phyloP scores from a whole-genome alignment of 179 eudicot genomes.

The Spinacia oleracea region DNA sequence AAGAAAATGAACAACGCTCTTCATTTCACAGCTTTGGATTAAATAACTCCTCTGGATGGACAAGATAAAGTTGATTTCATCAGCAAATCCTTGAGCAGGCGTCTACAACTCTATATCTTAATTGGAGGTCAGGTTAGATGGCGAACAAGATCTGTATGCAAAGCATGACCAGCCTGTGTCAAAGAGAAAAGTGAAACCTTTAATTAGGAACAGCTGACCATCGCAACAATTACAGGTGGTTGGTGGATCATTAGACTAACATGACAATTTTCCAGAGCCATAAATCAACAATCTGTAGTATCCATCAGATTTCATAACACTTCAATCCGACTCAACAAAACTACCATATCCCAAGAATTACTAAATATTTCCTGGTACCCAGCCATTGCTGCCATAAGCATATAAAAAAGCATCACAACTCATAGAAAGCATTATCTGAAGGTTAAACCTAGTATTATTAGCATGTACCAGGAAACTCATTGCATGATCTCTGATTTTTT shows the following conservation, averaged over 20 bases:
- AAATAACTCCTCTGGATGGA: not conserved
- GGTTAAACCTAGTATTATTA: too few relatives aligned
- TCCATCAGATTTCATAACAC: too few relatives aligned
- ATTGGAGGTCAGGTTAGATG: slow-evolving; percentile 23
- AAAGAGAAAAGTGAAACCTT: slow-evolving; percentile 12
- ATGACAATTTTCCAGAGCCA: too few relatives aligned
- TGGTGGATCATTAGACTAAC: too few relatives aligned
- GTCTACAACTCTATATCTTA: not conserved
- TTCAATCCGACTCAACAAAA: too few relatives aligned
- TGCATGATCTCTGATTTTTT: not conserved
- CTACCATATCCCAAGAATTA: too few relatives aligned
- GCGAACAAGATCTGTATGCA: slow-evolving; percentile 74
- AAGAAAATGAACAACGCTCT: not conserved
- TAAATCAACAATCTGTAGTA: too few relatives aligned
- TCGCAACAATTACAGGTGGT: too few relatives aligned
- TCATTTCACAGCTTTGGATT: not conserved
- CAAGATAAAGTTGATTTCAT: not conserved
- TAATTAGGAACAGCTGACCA: too few relatives aligned
- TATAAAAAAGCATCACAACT: not conserved
- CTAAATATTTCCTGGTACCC: not conserved
- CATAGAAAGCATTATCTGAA: too few relatives aligned
- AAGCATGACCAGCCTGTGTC: slow-evolving; percentile 81
- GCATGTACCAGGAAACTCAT: not conserved
- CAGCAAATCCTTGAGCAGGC: not conserved
- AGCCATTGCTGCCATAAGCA: not conserved